A percentile compares a stretch with the other conserved stretches of the same genome.
These are phyloP conservation scores for Juncus inflexus DNA, from an alignment of 176 grass and related monocot genomes.

Conservation along the genomic window DNA sequence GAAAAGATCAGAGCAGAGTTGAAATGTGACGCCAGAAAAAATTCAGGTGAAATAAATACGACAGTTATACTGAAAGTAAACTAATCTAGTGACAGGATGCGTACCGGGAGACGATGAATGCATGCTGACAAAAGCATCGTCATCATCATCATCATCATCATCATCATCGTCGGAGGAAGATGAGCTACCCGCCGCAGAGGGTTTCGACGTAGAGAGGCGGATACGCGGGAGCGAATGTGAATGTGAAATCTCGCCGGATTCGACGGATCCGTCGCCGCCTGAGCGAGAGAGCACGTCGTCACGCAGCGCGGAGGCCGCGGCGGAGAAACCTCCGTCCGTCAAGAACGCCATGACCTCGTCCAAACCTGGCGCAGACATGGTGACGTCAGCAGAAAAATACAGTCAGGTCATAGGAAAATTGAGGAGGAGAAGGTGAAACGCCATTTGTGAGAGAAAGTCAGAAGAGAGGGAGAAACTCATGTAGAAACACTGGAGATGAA, in stretches of 20 bases:
- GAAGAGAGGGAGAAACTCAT: neutral
- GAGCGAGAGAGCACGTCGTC: slow-evolving; percentile 63
- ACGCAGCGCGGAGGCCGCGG: slow-evolving; percentile 75
- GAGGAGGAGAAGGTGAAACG: neutral
- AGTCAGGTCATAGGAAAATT: neutral
- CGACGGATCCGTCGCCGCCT: slow-evolving; percentile 1
- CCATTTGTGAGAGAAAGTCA: neutral
- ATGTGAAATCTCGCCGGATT: slow-evolving; percentile 20
- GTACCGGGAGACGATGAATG: slow-evolving; percentile 75
- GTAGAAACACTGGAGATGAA: neutral
- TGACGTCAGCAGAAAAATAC: slow-evolving; percentile 3
- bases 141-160: slow-evolving; percentile 18
- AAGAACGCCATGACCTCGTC: slow-evolving; percentile 93
- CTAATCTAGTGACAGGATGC: neutral
- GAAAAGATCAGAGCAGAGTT: too few species aligned
- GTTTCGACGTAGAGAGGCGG: slow-evolving; percentile 27
- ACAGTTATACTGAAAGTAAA: neutral
- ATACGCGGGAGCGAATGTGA: slow-evolving; percentile 53
- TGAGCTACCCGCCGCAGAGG: slow-evolving; percentile 29
- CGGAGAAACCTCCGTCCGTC: slow-evolving; percentile 61
- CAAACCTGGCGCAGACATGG: slow-evolving; percentile 67
- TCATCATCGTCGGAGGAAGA: slow-evolving; percentile 43
- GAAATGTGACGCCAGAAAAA: neutral
- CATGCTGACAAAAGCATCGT: slow-evolving; percentile 76
- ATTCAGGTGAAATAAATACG: neutral